phyloP scores from a whole-genome alignment of 768 basidiomycete species.

The Lentinus tigrinus region DNA sequence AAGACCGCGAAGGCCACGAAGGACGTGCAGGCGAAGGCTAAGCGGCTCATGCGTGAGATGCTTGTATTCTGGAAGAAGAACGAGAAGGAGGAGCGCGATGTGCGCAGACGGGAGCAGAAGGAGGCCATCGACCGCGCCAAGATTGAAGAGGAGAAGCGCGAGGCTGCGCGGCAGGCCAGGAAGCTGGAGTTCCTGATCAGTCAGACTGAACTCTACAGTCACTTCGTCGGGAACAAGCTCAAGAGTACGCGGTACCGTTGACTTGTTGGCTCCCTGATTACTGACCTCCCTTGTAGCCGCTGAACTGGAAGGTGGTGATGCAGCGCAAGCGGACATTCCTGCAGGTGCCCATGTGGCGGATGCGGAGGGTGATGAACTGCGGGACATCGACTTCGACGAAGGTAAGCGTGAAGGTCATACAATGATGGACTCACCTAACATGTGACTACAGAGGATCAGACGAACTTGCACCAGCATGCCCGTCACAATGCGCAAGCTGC shows the following conservation, averaged over 20 bases:
- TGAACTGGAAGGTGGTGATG: conserved; percentile 67
- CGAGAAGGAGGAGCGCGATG: conserved; percentile 93
- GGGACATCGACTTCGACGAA: conserved; percentile 88
- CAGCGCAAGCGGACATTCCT: conserved; percentile 38
- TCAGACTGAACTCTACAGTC: conserved; percentile 97
- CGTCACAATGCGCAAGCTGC: conserved; percentile 89
- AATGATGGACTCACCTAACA: not conserved
- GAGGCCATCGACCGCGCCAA: conserved; percentile 87
- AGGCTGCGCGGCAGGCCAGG: conserved; percentile 89
- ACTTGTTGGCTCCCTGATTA: conserved; percentile 8
- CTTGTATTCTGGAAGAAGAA: conserved; percentile 97
- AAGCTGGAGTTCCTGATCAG: conserved; percentile 99
- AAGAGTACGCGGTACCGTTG: conserved; percentile 58
- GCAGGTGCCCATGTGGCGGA: conserved; percentile 59
- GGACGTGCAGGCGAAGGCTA: conserved; percentile 81
- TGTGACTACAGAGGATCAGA: conserved; percentile 68
- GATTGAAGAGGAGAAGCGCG: conserved; percentile 89
- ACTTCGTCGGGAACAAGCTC: conserved; percentile 97
- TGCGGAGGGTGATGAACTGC: conserved; percentile 49
- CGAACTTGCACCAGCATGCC: conserved; percentile 83
- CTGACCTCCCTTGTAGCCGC: conserved; percentile 49
- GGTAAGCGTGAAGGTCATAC: conserved; percentile 48
- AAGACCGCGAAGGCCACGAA: conserved; percentile 77
- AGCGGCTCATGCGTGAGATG: conserved; percentile 93
- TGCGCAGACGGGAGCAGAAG: conserved; percentile 91